Evolutionary conservation across 2,329 filamentous ascomycete genomes (phyloP).

Genomic region (Botrytis hyacinthi): DNA sequence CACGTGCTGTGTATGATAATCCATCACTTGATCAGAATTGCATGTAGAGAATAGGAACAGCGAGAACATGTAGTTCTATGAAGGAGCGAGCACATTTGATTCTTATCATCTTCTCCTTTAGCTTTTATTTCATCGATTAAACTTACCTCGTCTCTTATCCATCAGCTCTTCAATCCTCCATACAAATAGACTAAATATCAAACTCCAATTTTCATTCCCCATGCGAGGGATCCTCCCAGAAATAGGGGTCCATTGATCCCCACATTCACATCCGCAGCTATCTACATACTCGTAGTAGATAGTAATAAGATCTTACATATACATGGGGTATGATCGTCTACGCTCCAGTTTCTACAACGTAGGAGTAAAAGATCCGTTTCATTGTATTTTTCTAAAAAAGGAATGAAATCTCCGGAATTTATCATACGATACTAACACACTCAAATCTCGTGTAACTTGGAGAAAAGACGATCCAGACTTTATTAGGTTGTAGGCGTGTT

Average conservation of each 20-base stretch:
- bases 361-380: conserved; percentile 9
- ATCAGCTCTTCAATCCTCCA: neutral
- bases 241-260: neutral
- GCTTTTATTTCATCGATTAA: neutral
- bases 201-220: neutral
- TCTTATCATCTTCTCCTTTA: neutral
- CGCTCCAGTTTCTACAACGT: neutral
- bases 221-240: neutral
- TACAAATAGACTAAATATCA: neutral
- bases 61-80: neutral
- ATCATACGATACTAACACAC: neutral
- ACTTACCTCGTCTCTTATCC: neutral
- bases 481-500: neutral
- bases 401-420: neutral
- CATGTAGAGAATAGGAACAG: neutral
- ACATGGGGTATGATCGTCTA: neutral
- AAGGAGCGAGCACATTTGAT: too few species aligned
- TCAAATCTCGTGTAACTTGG: neutral
- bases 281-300: too few species aligned
- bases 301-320: neutral
- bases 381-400: neutral
- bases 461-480: neutral
- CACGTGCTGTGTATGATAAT: neutral
- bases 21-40: neutral
- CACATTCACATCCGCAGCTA: neutral